Base-by-base conservation (phyloP, 2,329 filamentous ascomycete genomes). In the Corynespora cassiicola region DNA sequence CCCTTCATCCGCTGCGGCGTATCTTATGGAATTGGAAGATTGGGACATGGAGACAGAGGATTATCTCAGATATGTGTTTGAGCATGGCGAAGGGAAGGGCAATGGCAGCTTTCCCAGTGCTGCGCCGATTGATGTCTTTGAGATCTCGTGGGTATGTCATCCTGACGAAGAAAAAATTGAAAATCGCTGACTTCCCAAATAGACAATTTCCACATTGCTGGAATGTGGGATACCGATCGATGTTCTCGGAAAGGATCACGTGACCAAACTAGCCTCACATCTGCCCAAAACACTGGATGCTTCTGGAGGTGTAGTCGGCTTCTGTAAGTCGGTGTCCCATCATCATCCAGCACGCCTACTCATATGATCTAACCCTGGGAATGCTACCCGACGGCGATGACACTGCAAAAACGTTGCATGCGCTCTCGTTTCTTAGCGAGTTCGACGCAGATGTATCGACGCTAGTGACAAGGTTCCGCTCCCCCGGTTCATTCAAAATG, bases 1-100 rank as follows among this genome's bases (percentile, higher is more conserved):
- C 1, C 70, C 70, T 6, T 64, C 69, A 2, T 63, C 70, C 1
- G 72, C 69, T 1, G 70, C 70, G 0, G 68, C 63, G 9, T 67
- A 65, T 36, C 33, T 69, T 6, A 68, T 69, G 36, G 25, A 62
- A 23, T 34, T 37, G 5, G 45, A 50, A 1, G 17, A 33, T 4
- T 69, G 65, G 66, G 61, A 68, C 43, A 32, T 49, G 7, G 52
- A 58, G 15, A 55, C 61, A 6, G 64, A 69, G 30, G 37, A 12
- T 4, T 68, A 65, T 34, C 62, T 70, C 25, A 10, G 23, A 7
- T 23, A 10, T 9, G 55, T 64, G n/a, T n/a, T n/a, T n/a, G n/a
- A n/a, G n/a, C n/a, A n/a, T 9, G 55, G 63, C 12, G 37, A 31
- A 3, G 19, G 22, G 10, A 37, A 31, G 3, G 29, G 45, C 4